phyloP scores from a whole-genome alignment of 2,329 filamentous ascomycete genomes.

The Cyclaneusma minus region DNA sequence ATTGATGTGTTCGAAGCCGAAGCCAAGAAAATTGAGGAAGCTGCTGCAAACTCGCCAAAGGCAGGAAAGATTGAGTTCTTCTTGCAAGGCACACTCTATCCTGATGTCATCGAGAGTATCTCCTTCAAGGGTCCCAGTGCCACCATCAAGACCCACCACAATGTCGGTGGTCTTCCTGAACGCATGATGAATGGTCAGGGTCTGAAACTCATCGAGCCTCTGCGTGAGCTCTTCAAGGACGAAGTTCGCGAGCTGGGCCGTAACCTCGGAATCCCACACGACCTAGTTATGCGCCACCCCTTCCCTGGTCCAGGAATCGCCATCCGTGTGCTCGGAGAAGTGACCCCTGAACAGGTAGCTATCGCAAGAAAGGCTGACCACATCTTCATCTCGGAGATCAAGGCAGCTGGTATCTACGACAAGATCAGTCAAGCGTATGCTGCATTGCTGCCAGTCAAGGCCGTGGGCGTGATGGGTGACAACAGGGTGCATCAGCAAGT shows the following conservation, averaged over 20 bases:
- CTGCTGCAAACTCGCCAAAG: conserved; percentile 46
- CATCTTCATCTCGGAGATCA: conserved; percentile 68
- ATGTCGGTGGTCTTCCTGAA: conserved; percentile 49
- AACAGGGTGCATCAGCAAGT: conserved; percentile 50
- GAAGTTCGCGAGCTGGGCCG: conserved; percentile 59
- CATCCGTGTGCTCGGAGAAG: conserved; percentile 70
- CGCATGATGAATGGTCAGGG: conserved; percentile 33
- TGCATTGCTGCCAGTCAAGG: conserved; percentile 47
- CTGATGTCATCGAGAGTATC: conserved; percentile 42
- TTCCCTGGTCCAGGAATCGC: conserved; percentile 65
- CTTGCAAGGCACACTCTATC: conserved; percentile 65
- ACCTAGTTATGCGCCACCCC: conserved; percentile 66
- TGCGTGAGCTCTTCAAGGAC: conserved; percentile 72
- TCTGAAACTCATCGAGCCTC: conserved; percentile 61
- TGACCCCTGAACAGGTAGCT: conserved; percentile 62
- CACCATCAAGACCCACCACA: conserved; percentile 63
- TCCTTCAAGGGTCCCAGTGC: conserved; percentile 57
- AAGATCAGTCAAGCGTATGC: conserved; percentile 58
- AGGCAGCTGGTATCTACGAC: conserved; percentile 54
- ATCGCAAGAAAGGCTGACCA: conserved; percentile 65
- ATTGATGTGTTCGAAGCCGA: conserved; percentile 75
- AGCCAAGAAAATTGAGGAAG: conserved; percentile 58
- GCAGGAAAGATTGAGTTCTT: conserved; percentile 76
- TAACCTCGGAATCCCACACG: conserved; percentile 52
- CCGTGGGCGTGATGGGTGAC: conserved; percentile 56